Conservation (phyloP, 2,329 filamentous ascomycete genomes). For the Lecanicillium sp. region DNA sequence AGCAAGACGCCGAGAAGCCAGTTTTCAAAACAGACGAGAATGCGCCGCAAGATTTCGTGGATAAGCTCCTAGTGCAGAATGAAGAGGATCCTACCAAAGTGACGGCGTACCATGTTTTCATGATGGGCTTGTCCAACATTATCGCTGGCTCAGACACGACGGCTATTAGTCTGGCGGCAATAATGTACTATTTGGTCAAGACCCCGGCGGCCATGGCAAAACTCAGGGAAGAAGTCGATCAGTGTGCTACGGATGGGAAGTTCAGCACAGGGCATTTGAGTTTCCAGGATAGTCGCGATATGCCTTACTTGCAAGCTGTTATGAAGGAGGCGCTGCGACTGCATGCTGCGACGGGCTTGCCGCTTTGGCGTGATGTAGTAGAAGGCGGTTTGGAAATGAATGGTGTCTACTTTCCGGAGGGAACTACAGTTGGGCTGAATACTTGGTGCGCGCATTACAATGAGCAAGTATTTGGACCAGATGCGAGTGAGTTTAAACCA, state of each 20-base stretch:
- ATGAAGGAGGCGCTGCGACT: conserved; percentile 45
- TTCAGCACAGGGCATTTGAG: conserved; percentile 10
- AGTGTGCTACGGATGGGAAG: conserved; percentile 5
- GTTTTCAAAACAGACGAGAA: conserved; percentile 5
- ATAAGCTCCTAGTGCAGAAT: conserved; percentile 24
- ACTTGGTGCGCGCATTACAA: conserved; percentile 27
- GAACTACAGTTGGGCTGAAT: conserved; percentile 26
- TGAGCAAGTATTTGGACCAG: conserved; percentile 21
- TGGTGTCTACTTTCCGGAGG: conserved; percentile 20
- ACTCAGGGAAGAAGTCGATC: conserved; percentile 16
- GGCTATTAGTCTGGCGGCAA: conserved; percentile 33
- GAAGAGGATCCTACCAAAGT: conserved; percentile 32
- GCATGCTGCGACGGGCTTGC: conserved; percentile 38
- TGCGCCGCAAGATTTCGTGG: conserved; percentile 11
- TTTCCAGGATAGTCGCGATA: conserved; percentile 28
- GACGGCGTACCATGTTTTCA: conserved; percentile 25
- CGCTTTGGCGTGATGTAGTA: conserved; percentile 40
- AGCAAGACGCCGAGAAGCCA: conserved; percentile 6
- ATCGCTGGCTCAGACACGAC: conserved; percentile 36
- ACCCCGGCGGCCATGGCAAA: conserved; percentile 14
- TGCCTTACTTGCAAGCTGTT: conserved; percentile 44
- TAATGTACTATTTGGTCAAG: conserved; percentile 35
- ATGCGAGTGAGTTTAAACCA: conserved; percentile 27
- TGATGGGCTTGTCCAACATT: conserved; percentile 23
- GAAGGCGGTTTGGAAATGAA: conserved; percentile 32